Evolutionary conservation across 1,284 basidiomycete species (phyloP), one percentile per base, ranked within the genome.

Genomic region (Sporisorium reilianum): DNA sequence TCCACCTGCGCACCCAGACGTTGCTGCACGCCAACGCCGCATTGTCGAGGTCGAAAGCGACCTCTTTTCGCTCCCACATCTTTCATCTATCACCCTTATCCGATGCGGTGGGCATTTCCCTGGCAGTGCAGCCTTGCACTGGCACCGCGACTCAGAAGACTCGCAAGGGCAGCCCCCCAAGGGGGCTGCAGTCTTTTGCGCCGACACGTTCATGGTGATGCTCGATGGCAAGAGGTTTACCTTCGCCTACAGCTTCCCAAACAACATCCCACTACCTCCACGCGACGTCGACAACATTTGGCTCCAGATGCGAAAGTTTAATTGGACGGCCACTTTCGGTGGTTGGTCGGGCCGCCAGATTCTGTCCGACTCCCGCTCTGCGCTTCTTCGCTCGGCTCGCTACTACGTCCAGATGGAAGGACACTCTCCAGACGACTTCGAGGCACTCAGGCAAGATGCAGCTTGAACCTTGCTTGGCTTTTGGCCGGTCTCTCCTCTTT

Each of bases 221-320:
- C 57, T 55, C 9, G 63, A 71, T 22, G 28, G 59, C 2, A 62
- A 55, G 52, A 62, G 63, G 20, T 66, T 71, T 22, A 66, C 52
- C 6, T 71, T 66, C 23, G 64, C 64, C 23, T 71, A 66, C 25
- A 65, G 58, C 36, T 71, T 71, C 12, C 68, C 62, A 1, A 65
- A 66, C 53, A 66, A 58, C 63, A 65, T 71, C 52, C 68, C 68
- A 51, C 60, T 66, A 51, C 68, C 68, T 26, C 63, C 68, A 10
- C 58, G 26, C 63, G 63, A 71, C 52, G 62, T 66, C 59, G 62
- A 62, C 16, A 48, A 40, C 23, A 71, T 71, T 52, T 71, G 68
- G 68, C 38, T 46, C 22, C 64, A 62, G 55, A 65, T 71, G 63
- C 62, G 59, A 26, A 59, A 38, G 10, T 65, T 62, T 54, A 16